A percentile compares a stretch with the other conserved stretches of the same genome.
Conservation (phyloP, 1,139 yeast species). For the Blastobotrys indianensis region DNA sequence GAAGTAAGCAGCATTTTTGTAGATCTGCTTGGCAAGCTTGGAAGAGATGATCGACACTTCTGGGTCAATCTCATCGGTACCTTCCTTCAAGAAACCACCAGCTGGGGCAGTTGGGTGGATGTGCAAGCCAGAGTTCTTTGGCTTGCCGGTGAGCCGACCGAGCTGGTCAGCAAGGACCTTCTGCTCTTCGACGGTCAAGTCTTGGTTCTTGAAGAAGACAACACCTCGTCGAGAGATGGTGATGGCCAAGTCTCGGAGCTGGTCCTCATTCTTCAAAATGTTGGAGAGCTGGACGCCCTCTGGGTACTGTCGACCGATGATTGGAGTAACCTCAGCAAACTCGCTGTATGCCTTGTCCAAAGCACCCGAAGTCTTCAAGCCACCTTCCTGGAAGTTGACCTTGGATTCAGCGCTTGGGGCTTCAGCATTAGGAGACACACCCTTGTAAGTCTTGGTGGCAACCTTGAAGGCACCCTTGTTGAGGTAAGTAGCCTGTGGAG, state of each 20-base stretch:
- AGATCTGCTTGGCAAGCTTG: slow-evolving; percentile 21
- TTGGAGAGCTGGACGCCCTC: slow-evolving; percentile 37
- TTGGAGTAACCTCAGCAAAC: slow-evolving; percentile 29
- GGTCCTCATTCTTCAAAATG: slow-evolving; percentile 44
- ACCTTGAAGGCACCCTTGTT: slow-evolving; percentile 11
- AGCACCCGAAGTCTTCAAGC: slow-evolving; percentile 19
- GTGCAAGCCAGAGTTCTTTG: slow-evolving; percentile 58
- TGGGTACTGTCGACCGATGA: slow-evolving; percentile 26
- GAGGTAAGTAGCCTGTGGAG: slow-evolving; percentile 4
- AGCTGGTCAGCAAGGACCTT: slow-evolving; percentile 49
- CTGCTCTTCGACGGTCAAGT: slow-evolving; percentile 50
- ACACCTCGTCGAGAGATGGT: slow-evolving; percentile 62
- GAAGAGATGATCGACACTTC: slow-evolving; percentile 28
- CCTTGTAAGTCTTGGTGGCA: slow-evolving; percentile 10
- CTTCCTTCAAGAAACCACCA: slow-evolving; percentile 26
- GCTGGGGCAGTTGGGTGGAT: slow-evolving; percentile 32
- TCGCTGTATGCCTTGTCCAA: slow-evolving; percentile 23
- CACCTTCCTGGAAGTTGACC: slow-evolving; percentile 14
- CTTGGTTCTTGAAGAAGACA: slow-evolving; percentile 59
- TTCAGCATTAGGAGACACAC: slow-evolving; percentile 27
- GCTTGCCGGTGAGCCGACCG: slow-evolving; percentile 64
- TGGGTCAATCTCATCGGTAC: slow-evolving; percentile 19
- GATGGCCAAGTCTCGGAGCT: slow-evolving; percentile 51
- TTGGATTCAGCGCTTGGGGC: slow-evolving; percentile 18
- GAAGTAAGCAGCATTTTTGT: slow-evolving; percentile 3